Evolutionary conservation across 2,329 filamentous ascomycete genomes (phyloP).

Genomic region (Colletotrichum brevisporum): DNA sequence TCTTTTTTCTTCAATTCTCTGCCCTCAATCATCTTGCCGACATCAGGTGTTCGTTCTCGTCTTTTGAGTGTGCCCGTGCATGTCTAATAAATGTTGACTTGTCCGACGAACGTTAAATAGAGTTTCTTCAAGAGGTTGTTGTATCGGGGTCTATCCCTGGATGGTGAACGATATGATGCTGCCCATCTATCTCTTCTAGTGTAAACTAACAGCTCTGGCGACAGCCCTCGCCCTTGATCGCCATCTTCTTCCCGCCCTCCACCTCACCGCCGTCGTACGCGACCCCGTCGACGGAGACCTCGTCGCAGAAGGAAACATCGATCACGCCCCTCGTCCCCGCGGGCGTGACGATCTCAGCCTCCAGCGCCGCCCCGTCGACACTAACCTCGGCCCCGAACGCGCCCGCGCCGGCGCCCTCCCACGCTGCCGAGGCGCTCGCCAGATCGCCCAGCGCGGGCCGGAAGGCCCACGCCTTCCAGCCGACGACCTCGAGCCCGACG

Average conservation of each 20-base stretch:
- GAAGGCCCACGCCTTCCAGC: constrained; percentile 48
- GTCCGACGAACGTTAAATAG: too few relatives aligned
- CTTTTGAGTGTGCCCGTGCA: too few relatives aligned
- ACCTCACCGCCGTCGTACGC: background rate
- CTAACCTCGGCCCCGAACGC: constrained; percentile 16
- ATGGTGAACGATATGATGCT: too few relatives aligned
- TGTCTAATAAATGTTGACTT: too few relatives aligned
- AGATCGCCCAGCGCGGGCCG: constrained; percentile 44
- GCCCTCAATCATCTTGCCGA: too few relatives aligned
- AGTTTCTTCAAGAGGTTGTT: too few relatives aligned
- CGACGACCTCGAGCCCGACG: constrained; percentile 45
- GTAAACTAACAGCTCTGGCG: background rate
- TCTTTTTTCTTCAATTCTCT: too few relatives aligned
- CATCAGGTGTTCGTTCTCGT: too few relatives aligned
- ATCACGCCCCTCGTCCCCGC: background rate
- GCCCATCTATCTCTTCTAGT: too few relatives aligned
- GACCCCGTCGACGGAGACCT: constrained; percentile 8
- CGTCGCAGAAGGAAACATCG: constrained; percentile 8
- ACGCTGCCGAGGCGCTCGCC: constrained; percentile 42
- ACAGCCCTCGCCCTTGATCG: constrained; percentile 17
- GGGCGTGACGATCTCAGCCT: constrained; percentile 31
- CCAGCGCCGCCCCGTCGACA: background rate
- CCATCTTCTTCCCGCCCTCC: constrained; percentile 17
- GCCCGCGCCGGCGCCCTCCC: constrained; percentile 11
- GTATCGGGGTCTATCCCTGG: too few relatives aligned